Evolutionary conservation across 139 green algal species (phyloP), one percentile per base, ranked within the genome.

Genomic region (Raphidocelis subcapitata): DNA sequence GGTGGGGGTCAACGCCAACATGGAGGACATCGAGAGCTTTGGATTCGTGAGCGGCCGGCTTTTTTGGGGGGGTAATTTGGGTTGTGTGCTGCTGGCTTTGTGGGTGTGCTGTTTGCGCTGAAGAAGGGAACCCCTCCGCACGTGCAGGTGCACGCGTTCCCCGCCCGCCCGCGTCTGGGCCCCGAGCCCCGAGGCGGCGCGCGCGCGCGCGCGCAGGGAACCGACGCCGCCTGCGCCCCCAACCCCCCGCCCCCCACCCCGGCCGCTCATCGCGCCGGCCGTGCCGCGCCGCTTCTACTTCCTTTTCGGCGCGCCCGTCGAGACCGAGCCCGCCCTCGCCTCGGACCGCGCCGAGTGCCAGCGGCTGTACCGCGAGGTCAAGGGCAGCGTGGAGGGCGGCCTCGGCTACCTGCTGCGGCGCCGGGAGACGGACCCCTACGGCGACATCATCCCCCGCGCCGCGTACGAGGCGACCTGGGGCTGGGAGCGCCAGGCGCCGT

Each of bases 271-370:
- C 5, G 62, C 82, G 18, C 76, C 81, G 35, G 85, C 80, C 52
- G 75, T 81, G 24, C 81, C 86, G 0, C 56, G 81, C 26, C 87
- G 95, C 35, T 91, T 97, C 70, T 99, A 99, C 82, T 98, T 93
- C 79, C 65, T 86, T 20, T 98, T 98, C 69, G 73, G 85, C 18
- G n/a, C 76, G 69, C 92, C 94, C 59, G 94, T 98, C 54, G 3
- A 65, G 24, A 91, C 84, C 4, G 68, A n/a, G 21, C 72, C 75
- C 1, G 65, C 73, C 21, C 59, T 86, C 44, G 76, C 73, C 23
- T 56, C 85, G 10, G 84, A 97, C 78, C 79, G 80, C 14, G 82
- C 75, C 23, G 63, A 36, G 2, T 82, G 73, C 59, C 79, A 91
- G 10, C 67, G 74, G 15, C 61, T 96, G 10, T 97, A 97, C 72